phyloP scores from a whole-genome alignment of 2,329 filamentous ascomycete species.

The Clarireedia paspali region DNA sequence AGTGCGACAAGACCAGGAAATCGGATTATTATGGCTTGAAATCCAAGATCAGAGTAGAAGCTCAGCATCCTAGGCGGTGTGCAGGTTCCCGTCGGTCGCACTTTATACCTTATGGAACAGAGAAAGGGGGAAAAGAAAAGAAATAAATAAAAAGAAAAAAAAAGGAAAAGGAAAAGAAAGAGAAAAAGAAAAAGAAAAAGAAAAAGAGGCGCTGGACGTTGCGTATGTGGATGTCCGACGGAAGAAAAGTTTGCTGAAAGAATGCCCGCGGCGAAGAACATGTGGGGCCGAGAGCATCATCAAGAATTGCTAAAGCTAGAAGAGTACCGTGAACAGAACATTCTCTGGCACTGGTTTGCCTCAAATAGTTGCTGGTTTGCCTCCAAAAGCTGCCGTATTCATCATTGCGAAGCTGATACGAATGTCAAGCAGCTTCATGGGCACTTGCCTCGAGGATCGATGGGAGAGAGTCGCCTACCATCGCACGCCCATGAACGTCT shows the following conservation, averaged over 20 bases:
- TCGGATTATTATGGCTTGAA: conserved; percentile 1
- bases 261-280: conserved; percentile 5
- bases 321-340: neutral
- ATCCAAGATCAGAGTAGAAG: neutral
- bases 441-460: neutral
- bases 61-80: conserved; percentile 7
- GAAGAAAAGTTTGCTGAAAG: conserved; percentile 8
- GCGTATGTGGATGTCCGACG: conserved; percentile 10
- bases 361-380: neutral
- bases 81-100: conserved; percentile 11
- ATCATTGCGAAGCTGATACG: neutral
- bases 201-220: neutral
- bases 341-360: neutral
- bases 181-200: neutral
- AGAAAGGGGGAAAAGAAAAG: neutral
- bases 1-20: conserved; percentile 4
- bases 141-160: neutral
- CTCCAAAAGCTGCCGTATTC: neutral
- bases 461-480: neutral
- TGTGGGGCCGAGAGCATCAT: conserved; percentile 2
- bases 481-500: neutral
- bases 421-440: neutral
- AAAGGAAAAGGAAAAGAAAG: neutral
- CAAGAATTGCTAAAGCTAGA: neutral
- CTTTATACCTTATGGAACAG: conserved; percentile 4